Percentiles rank a stretch among this genome's conserved stretches.
phyloP scores from a whole-genome alignment of 257 asterid species.

The Osmanthus fragrans region DNA sequence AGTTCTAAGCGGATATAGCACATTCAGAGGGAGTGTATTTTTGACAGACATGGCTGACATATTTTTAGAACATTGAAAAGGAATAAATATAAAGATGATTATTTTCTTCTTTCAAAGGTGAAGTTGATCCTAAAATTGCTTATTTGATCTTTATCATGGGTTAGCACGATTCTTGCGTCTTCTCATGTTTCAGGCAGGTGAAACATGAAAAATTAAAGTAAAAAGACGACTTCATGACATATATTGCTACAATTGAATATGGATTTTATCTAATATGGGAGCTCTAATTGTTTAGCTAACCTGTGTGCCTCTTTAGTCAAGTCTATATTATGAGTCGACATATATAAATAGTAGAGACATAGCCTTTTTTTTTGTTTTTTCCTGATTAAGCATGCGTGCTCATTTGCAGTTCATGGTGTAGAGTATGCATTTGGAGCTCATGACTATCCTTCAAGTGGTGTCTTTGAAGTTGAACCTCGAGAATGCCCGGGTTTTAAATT shows the following conservation, averaged over 20 bases:
- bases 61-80: background rate
- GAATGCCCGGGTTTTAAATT: slow-evolving; percentile 94
- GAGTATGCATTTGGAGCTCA: slow-evolving; percentile 98
- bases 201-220: background rate
- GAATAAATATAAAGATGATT: background rate
- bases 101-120: background rate
- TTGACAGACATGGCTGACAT: background rate
- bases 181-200: background rate
- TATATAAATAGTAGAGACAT: background rate
- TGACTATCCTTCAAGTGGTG: slow-evolving; percentile 83
- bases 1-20: background rate
- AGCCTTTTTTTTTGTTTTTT: background rate
- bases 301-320: background rate
- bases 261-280: background rate
- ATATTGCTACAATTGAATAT: background rate
- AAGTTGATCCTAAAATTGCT: background rate
- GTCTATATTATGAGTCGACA: background rate
- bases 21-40: background rate
- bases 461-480: slow-evolving; percentile 92
- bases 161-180: background rate
- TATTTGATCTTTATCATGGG: background rate
- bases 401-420: slow-evolving; percentile 73
- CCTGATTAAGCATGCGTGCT: background rate
- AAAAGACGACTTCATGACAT: background rate
- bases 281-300: background rate